Conservation (phyloP, 2,329 filamentous ascomycete species). For the Colletotrichum sp. region DNA sequence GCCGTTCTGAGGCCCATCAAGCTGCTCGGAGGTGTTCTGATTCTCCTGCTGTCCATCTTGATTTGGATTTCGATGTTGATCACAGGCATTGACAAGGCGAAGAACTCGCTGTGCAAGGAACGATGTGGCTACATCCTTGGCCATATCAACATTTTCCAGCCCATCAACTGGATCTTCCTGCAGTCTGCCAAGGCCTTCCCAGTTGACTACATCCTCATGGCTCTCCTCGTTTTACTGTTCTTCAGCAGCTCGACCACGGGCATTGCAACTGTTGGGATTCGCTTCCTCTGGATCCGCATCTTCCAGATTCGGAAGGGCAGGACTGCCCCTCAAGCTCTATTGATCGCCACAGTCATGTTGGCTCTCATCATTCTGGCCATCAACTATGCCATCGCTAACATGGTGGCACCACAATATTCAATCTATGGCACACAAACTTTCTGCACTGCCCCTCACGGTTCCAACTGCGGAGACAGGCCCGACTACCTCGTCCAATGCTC, state of each 20-base stretch:
- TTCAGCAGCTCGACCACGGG: slow-evolving; percentile 89
- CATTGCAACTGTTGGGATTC: slow-evolving; percentile 85
- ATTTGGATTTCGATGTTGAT: slow-evolving; percentile 94
- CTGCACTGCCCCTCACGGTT: slow-evolving; percentile 73
- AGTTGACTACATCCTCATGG: slow-evolving; percentile 89
- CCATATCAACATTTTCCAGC: slow-evolving; percentile 89
- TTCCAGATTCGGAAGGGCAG: slow-evolving; percentile 90
- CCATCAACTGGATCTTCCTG: slow-evolving; percentile 88
- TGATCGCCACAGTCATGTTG: slow-evolving; percentile 89
- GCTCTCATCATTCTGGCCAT: slow-evolving; percentile 88
- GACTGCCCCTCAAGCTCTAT: slow-evolving; percentile 88
- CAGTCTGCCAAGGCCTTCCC: slow-evolving; percentile 85
- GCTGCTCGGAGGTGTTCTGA: slow-evolving; percentile 79
- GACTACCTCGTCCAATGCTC: slow-evolving; percentile 83
- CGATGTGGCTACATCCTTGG: slow-evolving; percentile 92
- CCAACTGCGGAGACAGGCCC: slow-evolving; percentile 75
- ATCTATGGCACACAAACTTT: slow-evolving; percentile 95
- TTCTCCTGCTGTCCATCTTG: slow-evolving; percentile 76
- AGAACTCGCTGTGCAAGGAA: slow-evolving; percentile 90
- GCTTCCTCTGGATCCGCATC: slow-evolving; percentile 93
- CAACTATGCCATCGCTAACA: slow-evolving; percentile 91
- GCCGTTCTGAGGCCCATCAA: slow-evolving; percentile 88
- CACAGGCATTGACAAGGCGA: slow-evolving; percentile 94
- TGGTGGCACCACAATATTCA: slow-evolving; percentile 94
- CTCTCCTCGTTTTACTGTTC: slow-evolving; percentile 82